phyloP scores from a whole-genome alignment of 192 early-diverging fungal genomes.

The Fimicolochytrium jonesii region DNA sequence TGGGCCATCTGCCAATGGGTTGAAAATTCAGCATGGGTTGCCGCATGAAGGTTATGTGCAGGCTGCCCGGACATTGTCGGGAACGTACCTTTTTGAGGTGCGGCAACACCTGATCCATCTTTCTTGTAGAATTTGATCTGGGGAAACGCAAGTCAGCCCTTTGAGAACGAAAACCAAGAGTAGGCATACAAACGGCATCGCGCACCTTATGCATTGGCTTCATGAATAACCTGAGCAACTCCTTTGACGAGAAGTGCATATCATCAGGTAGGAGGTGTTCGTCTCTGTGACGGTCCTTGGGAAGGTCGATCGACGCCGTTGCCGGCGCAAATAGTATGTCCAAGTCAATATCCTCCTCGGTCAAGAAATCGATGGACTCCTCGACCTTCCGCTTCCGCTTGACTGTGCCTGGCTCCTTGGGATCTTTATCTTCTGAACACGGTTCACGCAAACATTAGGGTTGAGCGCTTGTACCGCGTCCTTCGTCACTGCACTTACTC shows the following conservation, averaged over 20 bases:
- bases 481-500: conserved; percentile 4
- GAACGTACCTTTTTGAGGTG: not conserved
- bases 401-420: not conserved
- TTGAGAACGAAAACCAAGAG: too few species aligned
- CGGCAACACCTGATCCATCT: conserved; percentile 6
- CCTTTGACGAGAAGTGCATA: conserved; percentile 64
- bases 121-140: conserved; percentile 27
- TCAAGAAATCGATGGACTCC: conserved; percentile 16
- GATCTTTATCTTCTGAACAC: not conserved
- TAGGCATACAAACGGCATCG: too few species aligned
- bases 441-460: not conserved
- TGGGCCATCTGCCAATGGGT: conserved; percentile 21
- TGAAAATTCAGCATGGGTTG: not conserved
- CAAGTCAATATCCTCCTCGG: conserved; percentile 1
- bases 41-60: not conserved
- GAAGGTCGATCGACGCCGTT: conserved; percentile 48
- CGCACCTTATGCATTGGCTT: conserved; percentile 38
- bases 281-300: conserved; percentile 46
- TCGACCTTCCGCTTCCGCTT: conserved; percentile 18
- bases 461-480: too few species aligned
- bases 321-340: conserved; percentile 66
- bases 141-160: not conserved
- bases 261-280: conserved; percentile 80
- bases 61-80: not conserved
- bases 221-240: conserved; percentile 56